Evolutionary conservation across 805 yeast genomes (phyloP).

Genomic region (Candida fluviatilis): DNA sequence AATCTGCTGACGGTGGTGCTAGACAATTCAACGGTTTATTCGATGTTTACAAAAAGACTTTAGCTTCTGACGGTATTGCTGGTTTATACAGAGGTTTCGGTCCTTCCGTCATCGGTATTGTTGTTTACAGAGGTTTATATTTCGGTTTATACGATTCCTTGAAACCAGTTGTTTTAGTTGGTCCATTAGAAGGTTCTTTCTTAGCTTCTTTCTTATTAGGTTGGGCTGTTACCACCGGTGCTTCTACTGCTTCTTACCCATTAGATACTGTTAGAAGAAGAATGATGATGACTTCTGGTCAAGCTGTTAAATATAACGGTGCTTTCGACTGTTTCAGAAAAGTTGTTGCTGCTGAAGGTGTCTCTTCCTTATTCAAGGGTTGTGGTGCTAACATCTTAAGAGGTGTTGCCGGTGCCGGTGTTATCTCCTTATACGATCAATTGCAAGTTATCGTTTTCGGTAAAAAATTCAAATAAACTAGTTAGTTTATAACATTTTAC

Average conservation of each 20-base stretch:
- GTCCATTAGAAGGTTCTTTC: slow-evolving; percentile 93
- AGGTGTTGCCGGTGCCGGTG: slow-evolving; percentile 99
- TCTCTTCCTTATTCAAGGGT: slow-evolving; percentile 92
- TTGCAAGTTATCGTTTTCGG: slow-evolving; percentile 92
- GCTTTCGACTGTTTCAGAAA: slow-evolving; percentile 89
- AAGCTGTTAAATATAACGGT: slow-evolving; percentile 94
- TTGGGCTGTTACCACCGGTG: slow-evolving; percentile 98
- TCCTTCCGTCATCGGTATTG: slow-evolving; percentile 95
- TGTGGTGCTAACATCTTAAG: slow-evolving; percentile 99
- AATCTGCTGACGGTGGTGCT: slow-evolving; percentile 84
- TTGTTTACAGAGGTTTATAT: slow-evolving; percentile 99
- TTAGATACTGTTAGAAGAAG: slow-evolving; percentile 99
- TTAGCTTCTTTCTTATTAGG: slow-evolving; percentile 93
- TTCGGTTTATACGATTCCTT: slow-evolving; percentile 96
- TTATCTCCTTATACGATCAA: slow-evolving; percentile 96
- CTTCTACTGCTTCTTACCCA: slow-evolving; percentile 98
- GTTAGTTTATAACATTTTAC: slow-evolving; percentile 6
- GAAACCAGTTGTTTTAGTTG: slow-evolving; percentile 91
- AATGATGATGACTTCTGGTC: slow-evolving; percentile 99
- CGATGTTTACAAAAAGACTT: slow-evolving; percentile 94
- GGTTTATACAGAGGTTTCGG: slow-evolving; percentile 99
- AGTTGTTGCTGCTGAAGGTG: slow-evolving; percentile 96
- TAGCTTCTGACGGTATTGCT: slow-evolving; percentile 94
- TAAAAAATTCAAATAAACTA: slow-evolving; percentile 76
- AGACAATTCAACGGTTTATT: slow-evolving; percentile 96